These are phyloP conservation scores for Metschnikowia noctiluminum DNA, from an alignment of 805 yeast genomes.

Conservation along the genomic window DNA sequence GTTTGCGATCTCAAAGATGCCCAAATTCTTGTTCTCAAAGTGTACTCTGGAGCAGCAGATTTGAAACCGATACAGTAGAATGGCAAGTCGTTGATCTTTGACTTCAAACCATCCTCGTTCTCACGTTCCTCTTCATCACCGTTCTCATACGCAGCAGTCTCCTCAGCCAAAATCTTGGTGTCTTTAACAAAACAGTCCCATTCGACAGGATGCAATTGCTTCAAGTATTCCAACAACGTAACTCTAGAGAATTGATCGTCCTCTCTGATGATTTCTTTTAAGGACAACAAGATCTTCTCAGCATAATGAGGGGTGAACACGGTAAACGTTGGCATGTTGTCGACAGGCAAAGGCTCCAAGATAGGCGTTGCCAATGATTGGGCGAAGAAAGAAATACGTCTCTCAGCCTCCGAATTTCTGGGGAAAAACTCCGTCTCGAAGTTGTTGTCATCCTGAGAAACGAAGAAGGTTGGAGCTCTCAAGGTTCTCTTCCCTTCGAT, in stretches of 20 bases:
- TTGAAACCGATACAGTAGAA: constrained; percentile 47
- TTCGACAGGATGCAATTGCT: constrained; percentile 53
- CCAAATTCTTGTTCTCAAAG: constrained; percentile 47
- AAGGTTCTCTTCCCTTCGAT: constrained; percentile 97
- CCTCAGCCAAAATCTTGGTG: constrained; percentile 53
- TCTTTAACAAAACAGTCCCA: constrained; percentile 58
- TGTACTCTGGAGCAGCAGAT: constrained; percentile 46
- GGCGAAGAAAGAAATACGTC: constrained; percentile 99
- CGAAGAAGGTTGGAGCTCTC: constrained; percentile 98
- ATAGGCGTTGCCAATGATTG: constrained; percentile 98
- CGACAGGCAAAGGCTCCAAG: constrained; percentile 98
- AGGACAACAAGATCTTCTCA: constrained; percentile 72
- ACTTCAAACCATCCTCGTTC: constrained; percentile 64
- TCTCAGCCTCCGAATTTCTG: constrained; percentile 94
- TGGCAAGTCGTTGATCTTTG: constrained; percentile 64
- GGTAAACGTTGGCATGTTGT: constrained; percentile 98
- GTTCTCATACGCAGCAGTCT: constrained; percentile 73
- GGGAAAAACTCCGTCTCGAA: constrained; percentile 98
- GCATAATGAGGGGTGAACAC: constrained; percentile 85
- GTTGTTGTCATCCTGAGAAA: constrained; percentile 93
- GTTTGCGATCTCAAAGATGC: constrained; percentile 47
- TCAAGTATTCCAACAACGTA: constrained; percentile 53
- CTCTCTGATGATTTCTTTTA: constrained; percentile 76
- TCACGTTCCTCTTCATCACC: constrained; percentile 43
- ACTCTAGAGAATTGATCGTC: constrained; percentile 59